phyloP scores from a whole-genome alignment of 768 basidiomycete species.

The Calocybe gangraenosa region DNA sequence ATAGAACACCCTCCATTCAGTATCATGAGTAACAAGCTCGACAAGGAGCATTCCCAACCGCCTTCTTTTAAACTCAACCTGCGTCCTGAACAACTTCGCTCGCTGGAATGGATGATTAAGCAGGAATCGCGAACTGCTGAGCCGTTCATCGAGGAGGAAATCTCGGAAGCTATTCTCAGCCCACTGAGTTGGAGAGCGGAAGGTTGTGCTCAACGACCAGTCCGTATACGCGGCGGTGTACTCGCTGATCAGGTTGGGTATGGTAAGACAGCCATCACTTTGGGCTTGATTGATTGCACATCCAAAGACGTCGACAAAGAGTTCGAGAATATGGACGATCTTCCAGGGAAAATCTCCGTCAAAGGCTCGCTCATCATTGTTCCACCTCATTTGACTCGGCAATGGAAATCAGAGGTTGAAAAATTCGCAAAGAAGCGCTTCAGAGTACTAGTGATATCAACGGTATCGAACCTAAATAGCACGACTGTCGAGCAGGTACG shows the following conservation, averaged over 20 bases:
- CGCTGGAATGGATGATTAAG: slow-evolving; percentile 87
- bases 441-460: slow-evolving; percentile 63
- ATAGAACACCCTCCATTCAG: slow-evolving; percentile 59
- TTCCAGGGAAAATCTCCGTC: slow-evolving; percentile 66
- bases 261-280: slow-evolving; percentile 93
- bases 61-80: slow-evolving; percentile 72
- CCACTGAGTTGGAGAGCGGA: slow-evolving; percentile 94
- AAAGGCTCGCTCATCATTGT: slow-evolving; percentile 83
- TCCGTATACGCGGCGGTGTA: slow-evolving; percentile 81
- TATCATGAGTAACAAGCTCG: slow-evolving; percentile 71
- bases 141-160: slow-evolving; percentile 91
- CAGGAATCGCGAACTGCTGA: slow-evolving; percentile 63
- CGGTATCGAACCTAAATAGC: slow-evolving; percentile 65
- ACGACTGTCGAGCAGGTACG: slow-evolving; percentile 70
- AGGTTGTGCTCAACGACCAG: slow-evolving; percentile 76
- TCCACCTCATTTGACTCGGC: slow-evolving; percentile 84
- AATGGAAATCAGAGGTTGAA: slow-evolving; percentile 83
- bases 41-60: slow-evolving; percentile 70
- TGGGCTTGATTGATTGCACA: slow-evolving; percentile 81
- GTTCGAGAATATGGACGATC: slow-evolving; percentile 43
- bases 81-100: slow-evolving; percentile 84
- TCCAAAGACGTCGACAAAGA: slow-evolving; percentile 53
- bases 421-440: slow-evolving; percentile 73
- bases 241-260: slow-evolving; percentile 96
- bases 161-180: slow-evolving; percentile 83